Evolutionary conservation across 2,329 filamentous ascomycete species (phyloP).

Genomic region (Echinosphaeria canescens): DNA sequence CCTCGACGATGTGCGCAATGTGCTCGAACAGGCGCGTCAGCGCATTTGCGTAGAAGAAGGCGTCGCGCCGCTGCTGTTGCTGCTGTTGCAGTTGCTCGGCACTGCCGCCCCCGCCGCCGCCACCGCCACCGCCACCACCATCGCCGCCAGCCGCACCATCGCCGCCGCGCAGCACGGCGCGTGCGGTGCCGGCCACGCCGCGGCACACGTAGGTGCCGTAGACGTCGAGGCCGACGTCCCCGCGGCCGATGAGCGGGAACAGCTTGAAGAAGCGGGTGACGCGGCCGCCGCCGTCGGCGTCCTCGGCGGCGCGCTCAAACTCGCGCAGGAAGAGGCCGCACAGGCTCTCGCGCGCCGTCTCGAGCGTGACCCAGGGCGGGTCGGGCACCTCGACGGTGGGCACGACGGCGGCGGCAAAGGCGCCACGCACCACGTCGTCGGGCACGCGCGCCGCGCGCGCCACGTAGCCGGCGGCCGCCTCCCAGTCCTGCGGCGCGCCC

Average conservation of each 20-base stretch:
- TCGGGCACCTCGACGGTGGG: conserved; percentile 93
- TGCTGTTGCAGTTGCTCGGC: too few species aligned
- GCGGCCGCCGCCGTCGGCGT: conserved; percentile 66
- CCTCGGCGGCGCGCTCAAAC: conserved; percentile 78
- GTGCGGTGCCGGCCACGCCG: conserved; percentile 69
- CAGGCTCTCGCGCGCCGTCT: conserved; percentile 71
- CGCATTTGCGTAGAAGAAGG: conserved; percentile 79
- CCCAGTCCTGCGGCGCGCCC: conserved; percentile 97
- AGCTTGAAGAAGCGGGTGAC: conserved; percentile 97
- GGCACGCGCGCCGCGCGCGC: conserved; percentile 67
- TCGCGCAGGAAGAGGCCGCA: conserved; percentile 83
- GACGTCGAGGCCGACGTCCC: conserved; percentile 77
- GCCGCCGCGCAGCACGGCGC: conserved; percentile 55
- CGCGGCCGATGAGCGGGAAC: conserved; percentile 79
- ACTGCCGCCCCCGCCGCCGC: too few species aligned
- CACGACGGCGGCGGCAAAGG: conserved; percentile 81
- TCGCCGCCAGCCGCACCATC: conserved; percentile 29
- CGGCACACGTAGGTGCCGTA: conserved; percentile 94
- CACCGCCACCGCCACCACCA: conserved; percentile 14
- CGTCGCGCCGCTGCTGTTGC: conserved; percentile 54
- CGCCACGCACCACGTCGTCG: conserved; percentile 55
- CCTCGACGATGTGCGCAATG: conserved; percentile 89
- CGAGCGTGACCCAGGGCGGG: conserved; percentile 66
- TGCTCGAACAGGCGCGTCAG: conserved; percentile 91
- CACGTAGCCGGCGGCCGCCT: conserved; percentile 81